phyloP scores from a whole-genome alignment of 73 alveolate species.

The Symbiodinium pilosum region DNA sequence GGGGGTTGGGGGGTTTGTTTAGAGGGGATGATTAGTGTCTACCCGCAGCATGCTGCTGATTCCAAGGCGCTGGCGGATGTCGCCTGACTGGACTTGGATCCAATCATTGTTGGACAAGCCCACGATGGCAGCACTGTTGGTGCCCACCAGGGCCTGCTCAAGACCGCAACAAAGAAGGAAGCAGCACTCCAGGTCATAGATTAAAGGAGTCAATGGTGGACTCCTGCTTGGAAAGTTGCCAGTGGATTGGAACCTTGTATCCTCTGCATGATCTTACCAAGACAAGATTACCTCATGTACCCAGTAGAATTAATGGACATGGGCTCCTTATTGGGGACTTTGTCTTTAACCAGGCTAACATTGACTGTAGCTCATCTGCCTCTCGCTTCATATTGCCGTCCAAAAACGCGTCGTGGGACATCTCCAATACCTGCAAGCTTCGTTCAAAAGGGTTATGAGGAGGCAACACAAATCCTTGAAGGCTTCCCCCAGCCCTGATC shows the following conservation, averaged over 20 bases:
- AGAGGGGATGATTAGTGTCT: too few species aligned
- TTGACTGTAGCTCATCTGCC: too few species aligned
- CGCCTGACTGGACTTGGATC: slow-evolving; percentile 92
- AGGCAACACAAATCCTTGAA: too few species aligned
- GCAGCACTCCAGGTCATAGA: not conserved
- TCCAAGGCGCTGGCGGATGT: slow-evolving; percentile 42
- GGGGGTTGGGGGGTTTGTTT: too few species aligned
- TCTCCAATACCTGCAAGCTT: slow-evolving; percentile 43
- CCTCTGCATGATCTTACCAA: too few species aligned
- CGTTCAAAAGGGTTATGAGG: too few species aligned
- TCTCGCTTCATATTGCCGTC: slow-evolving; percentile 50
- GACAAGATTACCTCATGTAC: too few species aligned
- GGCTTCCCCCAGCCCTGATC: not conserved
- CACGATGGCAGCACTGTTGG: slow-evolving; percentile 49
- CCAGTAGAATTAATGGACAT: too few species aligned
- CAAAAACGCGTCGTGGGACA: slow-evolving; percentile 26
- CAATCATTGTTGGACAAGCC: slow-evolving; percentile 94
- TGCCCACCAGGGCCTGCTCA: slow-evolving; percentile 63
- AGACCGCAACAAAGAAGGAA: not conserved
- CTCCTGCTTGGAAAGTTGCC: not conserved
- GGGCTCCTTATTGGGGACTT: too few species aligned
- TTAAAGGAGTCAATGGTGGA: not conserved
- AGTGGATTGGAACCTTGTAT: not conserved
- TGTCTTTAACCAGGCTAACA: too few species aligned
- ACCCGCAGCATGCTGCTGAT: not conserved